Conservation (phyloP, 345 rosid genomes). For the Cardamine chenopodiifolia region DNA sequence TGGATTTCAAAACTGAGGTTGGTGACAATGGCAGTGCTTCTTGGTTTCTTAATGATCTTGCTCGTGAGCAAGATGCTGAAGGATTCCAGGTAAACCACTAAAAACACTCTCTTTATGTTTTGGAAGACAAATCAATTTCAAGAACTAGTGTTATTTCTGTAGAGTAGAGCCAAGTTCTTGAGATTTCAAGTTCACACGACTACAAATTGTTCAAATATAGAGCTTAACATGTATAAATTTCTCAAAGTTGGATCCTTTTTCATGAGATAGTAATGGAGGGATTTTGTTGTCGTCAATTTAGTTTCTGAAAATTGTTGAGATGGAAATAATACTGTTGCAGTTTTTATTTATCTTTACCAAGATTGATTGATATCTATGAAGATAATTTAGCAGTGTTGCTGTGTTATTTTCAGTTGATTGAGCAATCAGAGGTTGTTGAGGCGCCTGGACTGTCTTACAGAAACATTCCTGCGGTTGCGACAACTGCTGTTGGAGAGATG, state of each 20-base stretch:
- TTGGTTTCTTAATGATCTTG: conserved; percentile 83
- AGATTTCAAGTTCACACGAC: neutral
- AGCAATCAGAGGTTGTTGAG: conserved; percentile 66
- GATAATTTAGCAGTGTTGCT: neutral
- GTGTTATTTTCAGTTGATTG: conserved; percentile 55
- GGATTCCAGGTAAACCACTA: conserved; percentile 57
- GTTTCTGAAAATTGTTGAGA: neutral
- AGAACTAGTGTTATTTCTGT: neutral
- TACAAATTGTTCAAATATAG: neutral
- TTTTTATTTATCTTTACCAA: neutral
- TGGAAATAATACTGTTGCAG: no score
- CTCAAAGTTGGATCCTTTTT: neutral
- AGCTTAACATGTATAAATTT: neutral
- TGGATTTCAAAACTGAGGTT: conserved; percentile 72
- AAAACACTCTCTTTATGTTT: neutral
- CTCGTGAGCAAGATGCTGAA: conserved; percentile 72
- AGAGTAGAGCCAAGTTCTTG: neutral
- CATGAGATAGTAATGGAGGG: no score
- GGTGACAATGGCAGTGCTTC: conserved; percentile 61
- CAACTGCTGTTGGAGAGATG: conserved; percentile 85
- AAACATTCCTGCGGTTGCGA: conserved; percentile 48
- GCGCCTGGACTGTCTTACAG: conserved; percentile 54
- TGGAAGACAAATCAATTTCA: neutral
- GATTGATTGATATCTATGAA: conserved; percentile 9
- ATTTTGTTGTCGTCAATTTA: neutral